Evolutionary conservation across 1,284 basidiomycete species (phyloP), one percentile per base, ranked within the genome.

Genomic region (Malassezia slooffiae): DNA sequence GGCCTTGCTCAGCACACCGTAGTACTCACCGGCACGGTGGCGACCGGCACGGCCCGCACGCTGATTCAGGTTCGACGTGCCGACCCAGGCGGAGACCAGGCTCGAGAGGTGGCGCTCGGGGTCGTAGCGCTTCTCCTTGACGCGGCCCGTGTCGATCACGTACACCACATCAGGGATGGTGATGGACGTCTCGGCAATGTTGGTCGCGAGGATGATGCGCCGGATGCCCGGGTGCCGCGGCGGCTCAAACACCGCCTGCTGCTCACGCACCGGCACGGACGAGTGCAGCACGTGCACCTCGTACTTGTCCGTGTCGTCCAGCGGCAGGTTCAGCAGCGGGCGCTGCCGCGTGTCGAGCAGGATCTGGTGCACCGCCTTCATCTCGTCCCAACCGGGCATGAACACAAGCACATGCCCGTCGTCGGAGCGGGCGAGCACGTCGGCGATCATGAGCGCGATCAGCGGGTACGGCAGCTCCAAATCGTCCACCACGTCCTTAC

Each of bases 81-180:
- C 88, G 39, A 89, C 83, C 86, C 87, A 91, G 0, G 86, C 84
- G 12, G 82, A 82, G 40, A 89, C 80, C 24, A 93, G 75, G 32
- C 84, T 82, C 0, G 84, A 85, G 72, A 91, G 82, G 58, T 86
- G 85, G 21, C 81, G 77, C 41, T 85, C 79, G 0, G 89, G 87
- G 66, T 96, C 88, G 67, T 87, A 96, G n/a, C 83, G 79, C 65
- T 86, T 80, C 71, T 95, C 88, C 72, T 91, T 93, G 67, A 90
- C 78, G 62, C 82, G 82, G 19, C 78, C 90, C 0, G 83, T 79
- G 66, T 96, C 90, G 34, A 95, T 80, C 36, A 96, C 90, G 64
- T 87, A 90, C 5, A 93, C 88, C 21, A 95, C 88, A 62, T 95
- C 86, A 1, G 90, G 90, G 55, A 96, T 95, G 1, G 90, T 47